Percentiles rank a stretch among this genome's conserved stretches.
phyloP scores from a whole-genome alignment of 164 flowering plant genomes.

The Piper longum region DNA sequence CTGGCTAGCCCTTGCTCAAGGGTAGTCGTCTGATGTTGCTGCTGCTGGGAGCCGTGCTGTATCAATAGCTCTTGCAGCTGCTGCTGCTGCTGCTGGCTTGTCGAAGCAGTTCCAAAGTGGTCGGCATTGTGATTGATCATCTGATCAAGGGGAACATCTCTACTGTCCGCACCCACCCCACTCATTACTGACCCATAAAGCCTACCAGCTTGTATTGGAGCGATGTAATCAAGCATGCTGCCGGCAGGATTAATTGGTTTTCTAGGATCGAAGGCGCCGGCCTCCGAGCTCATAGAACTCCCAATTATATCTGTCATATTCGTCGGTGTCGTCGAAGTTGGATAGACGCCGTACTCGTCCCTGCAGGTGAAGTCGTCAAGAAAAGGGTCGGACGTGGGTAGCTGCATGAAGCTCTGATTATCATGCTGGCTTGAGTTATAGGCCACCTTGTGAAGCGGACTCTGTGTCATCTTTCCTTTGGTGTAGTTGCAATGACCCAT shows the following conservation, averaged over 20 bases:
- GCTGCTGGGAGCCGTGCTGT: slow-evolving; percentile 14
- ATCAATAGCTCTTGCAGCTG: slow-evolving; percentile 9
- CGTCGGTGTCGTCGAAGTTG: slow-evolving; percentile 1
- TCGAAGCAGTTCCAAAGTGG: background rate
- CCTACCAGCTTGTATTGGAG: slow-evolving; percentile 11
- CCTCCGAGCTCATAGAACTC: slow-evolving; percentile 1
- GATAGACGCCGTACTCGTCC: slow-evolving; percentile 17
- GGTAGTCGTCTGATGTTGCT: background rate
- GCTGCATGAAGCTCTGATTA: slow-evolving; percentile 17
- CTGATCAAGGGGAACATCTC: slow-evolving; percentile 16
- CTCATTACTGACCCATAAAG: slow-evolving; percentile 16
- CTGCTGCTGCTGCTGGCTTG: slow-evolving; percentile 7
- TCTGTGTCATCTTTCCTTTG: slow-evolving; percentile 29
- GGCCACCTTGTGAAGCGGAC: slow-evolving; percentile 39
- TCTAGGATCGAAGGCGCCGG: slow-evolving; percentile 10
- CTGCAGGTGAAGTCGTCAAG: slow-evolving; percentile 22
- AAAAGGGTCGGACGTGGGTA: slow-evolving; percentile 32
- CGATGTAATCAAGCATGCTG: slow-evolving; percentile 18
- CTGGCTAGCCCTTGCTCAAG: background rate
- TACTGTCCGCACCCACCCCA: slow-evolving; percentile 8
- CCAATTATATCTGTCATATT: slow-evolving; percentile 7
- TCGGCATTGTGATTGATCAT: slow-evolving; percentile 21
- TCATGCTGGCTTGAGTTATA: slow-evolving; percentile 27
- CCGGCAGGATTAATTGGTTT: slow-evolving; percentile 5
- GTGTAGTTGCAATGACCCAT: slow-evolving; percentile 15